Evolutionary conservation across 2,329 filamentous ascomycete genomes (phyloP), one percentile per base, ranked within the genome.

Genomic region (Microdochium nivale): DNA sequence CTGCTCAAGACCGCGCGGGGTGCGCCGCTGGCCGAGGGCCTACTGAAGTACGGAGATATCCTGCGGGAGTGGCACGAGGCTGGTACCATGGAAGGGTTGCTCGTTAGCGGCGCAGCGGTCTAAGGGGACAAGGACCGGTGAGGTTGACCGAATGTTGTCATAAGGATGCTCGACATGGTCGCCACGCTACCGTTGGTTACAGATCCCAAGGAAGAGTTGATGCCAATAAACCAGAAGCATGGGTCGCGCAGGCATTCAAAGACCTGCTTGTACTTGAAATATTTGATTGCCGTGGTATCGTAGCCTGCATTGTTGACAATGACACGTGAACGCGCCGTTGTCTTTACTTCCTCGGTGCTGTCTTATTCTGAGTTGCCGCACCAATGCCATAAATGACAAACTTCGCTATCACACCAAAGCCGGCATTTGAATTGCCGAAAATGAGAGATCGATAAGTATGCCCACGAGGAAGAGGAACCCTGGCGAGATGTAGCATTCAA

Each of bases 401-500:
- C 25, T 57, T 62, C 8, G 67, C 58, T 44, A 70, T 66, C 37
- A 68, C 58, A 3, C 66, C 63, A 49, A 70, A 70, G 2, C 67
- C 67, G 4, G 67, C 68, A 19, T 69, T 68, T 49, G 66, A 65
- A 52, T 63, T 67, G 58, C 68, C 65, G 54, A 68, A 68, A 30
- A 68, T 63, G 11, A 68, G 62, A 0, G 65, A 61, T 5, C 67
- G 59, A 2, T 64, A 68, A 1, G 66, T 59, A 48, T 69, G 67
- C 58, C 70, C 68, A 69, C 60, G 21, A 70, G 61, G 24, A 69
- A 60, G 47, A 70, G 65, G 51, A 70, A 70, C 0, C 68, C 67
- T 2, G 67, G 67, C 1, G 65, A 67, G 24, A 70, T 69, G 53
- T 62, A 68, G 53, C 68, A 67, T 56, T 68, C 67, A 24, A 70